phyloP scores from a whole-genome alignment of 2,329 filamentous ascomycete genomes.

The Talaromyces funiculosus region DNA sequence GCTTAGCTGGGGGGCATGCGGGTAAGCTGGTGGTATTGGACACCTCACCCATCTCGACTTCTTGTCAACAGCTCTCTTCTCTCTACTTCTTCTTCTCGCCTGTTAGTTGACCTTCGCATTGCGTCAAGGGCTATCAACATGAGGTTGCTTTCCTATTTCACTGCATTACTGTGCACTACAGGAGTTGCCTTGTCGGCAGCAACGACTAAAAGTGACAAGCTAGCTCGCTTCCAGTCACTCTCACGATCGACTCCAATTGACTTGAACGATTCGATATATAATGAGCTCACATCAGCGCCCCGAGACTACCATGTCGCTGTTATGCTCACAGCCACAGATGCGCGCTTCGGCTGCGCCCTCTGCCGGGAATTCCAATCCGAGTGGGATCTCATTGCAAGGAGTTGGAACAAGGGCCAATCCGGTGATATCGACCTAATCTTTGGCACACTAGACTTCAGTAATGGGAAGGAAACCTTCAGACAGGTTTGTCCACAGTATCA shows the following conservation, averaged over 20 bases:
- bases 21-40: not conserved
- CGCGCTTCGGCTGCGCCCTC: conserved; percentile 75
- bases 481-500: conserved; percentile 55
- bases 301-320: conserved; percentile 80
- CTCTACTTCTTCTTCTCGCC: not conserved
- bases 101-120: not conserved
- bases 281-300: conserved; percentile 66
- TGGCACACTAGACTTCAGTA: conserved; percentile 77
- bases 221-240: conserved; percentile 65
- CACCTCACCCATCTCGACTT: conserved; percentile 7
- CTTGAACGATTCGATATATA: conserved; percentile 71
- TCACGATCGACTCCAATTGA: conserved; percentile 65
- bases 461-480: conserved; percentile 80
- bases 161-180: conserved; percentile 37
- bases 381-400: conserved; percentile 79
- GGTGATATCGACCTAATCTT: conserved; percentile 58
- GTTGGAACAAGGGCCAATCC: conserved; percentile 79
- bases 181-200: conserved; percentile 24
- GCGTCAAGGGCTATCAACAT: conserved; percentile 18
- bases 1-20: not conserved
- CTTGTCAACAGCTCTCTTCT: not conserved
- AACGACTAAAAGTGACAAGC: conserved; percentile 62
- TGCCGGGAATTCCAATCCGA: conserved; percentile 91
- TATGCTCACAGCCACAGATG: conserved; percentile 78
- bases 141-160: conserved; percentile 26